These are phyloP conservation scores for Diutina pseudorugosa DNA, from an alignment of 1,139 yeast species.

Conservation along the genomic window DNA sequence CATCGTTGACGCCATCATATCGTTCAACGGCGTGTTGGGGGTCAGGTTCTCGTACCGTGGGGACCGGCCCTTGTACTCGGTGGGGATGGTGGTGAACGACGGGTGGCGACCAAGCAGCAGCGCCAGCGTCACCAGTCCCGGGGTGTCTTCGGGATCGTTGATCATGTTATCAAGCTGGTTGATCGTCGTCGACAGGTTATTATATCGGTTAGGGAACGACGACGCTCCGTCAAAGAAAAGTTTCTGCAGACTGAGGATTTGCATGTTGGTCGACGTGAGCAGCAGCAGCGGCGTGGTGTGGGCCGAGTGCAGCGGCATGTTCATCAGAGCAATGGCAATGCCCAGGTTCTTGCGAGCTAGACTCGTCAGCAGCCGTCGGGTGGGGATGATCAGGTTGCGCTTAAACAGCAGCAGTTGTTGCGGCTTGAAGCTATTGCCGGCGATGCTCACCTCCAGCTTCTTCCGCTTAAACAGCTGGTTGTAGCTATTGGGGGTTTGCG, in stretches of 20 bases:
- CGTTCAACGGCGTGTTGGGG: conserved; percentile 10
- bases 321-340: not conserved
- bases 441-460: conserved; percentile 24
- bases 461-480: conserved; percentile 30
- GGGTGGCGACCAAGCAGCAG: conserved; percentile 10
- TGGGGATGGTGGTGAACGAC: conserved; percentile 6
- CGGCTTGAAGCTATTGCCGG: conserved; percentile 5
- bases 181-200: not conserved
- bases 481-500: conserved; percentile 16
- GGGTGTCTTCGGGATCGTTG: conserved; percentile 12
- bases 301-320: not conserved
- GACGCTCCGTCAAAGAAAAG: conserved; percentile 17
- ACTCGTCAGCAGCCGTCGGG: conserved; percentile 1
- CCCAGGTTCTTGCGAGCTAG: not conserved
- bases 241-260: conserved; percentile 15
- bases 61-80: conserved; percentile 10
- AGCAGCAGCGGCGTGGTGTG: conserved; percentile 1
- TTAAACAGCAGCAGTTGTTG: not conserved
- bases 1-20: not conserved
- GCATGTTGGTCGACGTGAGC: conserved; percentile 18
- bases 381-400: not conserved
- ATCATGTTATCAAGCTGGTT: conserved; percentile 4
- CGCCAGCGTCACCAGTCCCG: conserved; percentile 15
- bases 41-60: conserved; percentile 12
- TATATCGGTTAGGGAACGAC: not conserved